Percentiles rank a stretch among this genome's conserved stretches.
Evolutionary conservation across 345 rosid species (phyloP).

Genomic region (Linum tenue): DNA sequence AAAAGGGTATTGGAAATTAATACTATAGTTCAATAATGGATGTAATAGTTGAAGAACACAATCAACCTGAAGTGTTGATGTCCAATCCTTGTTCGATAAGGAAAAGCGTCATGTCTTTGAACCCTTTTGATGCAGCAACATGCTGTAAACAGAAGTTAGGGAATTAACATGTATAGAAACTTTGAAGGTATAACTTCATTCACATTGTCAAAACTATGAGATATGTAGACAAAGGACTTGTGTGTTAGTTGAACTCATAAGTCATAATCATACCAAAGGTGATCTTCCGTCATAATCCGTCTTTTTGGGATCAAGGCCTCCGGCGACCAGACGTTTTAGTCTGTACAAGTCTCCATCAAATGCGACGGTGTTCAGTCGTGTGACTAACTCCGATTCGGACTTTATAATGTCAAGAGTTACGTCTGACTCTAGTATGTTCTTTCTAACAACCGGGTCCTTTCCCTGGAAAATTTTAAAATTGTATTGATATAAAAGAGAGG

Average conservation of each 20-base stretch:
- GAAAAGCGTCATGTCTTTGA: constrained; percentile 47
- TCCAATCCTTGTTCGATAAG: constrained; percentile 55
- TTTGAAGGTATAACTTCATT: no score
- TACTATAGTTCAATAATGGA: no score
- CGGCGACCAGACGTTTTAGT: constrained; percentile 48
- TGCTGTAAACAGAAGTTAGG: constrained; percentile 36
- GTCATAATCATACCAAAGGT: constrained; percentile 50
- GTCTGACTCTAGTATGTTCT: constrained; percentile 54
- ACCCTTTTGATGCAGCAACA: constrained; percentile 69
- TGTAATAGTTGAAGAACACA: no score
- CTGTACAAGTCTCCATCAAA: constrained; percentile 58
- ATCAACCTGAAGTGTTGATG: constrained; percentile 35
- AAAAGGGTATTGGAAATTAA: no score
- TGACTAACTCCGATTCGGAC: constrained; percentile 59
- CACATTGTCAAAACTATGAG: neutral
- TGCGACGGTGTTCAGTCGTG: constrained; percentile 57
- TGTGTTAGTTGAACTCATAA: neutral
- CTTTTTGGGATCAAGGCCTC: constrained; percentile 59
- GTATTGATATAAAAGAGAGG: no score
- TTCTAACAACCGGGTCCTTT: constrained; percentile 41
- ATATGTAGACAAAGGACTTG: no score
- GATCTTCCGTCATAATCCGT: constrained; percentile 77
- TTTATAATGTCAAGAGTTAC: constrained; percentile 52
- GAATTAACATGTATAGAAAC: no score
- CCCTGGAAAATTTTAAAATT: constrained; percentile 35